Evolutionary conservation across 1,284 basidiomycete species (phyloP).

Genomic region (Sporisorium graminicola): DNA sequence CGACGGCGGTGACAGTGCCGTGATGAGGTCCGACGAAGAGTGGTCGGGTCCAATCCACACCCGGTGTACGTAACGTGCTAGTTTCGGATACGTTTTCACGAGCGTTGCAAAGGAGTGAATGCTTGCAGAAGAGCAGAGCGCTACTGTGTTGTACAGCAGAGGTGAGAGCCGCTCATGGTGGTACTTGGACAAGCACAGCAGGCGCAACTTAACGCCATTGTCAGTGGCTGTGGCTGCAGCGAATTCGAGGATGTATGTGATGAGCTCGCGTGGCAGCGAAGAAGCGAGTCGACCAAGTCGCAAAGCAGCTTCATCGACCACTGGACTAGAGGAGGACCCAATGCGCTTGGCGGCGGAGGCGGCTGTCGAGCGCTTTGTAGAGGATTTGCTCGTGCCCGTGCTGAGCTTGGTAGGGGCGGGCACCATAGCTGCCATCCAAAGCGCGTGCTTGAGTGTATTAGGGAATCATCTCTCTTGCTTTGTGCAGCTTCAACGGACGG

Average conservation of each 20-base stretch:
- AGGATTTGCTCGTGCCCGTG: slow-evolving; percentile 22
- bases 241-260: slow-evolving; percentile 42
- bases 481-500: neutral
- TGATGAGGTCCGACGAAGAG: slow-evolving; percentile 59
- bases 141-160: slow-evolving; percentile 41
- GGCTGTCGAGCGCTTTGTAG: slow-evolving; percentile 8
- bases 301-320: slow-evolving; percentile 15
- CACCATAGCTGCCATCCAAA: slow-evolving; percentile 22
- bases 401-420: slow-evolving; percentile 37
- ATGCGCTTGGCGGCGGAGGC: slow-evolving; percentile 4
- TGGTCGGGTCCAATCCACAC: slow-evolving; percentile 63
- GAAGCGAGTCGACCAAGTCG: slow-evolving; percentile 36
- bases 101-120: slow-evolving; percentile 51
- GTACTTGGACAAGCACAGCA: slow-evolving; percentile 46
- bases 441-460: neutral
- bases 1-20: slow-evolving; percentile 56
- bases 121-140: slow-evolving; percentile 32
- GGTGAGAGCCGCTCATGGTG: slow-evolving; percentile 41
- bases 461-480: slow-evolving; percentile 4
- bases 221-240: slow-evolving; percentile 25
- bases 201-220: slow-evolving; percentile 19
- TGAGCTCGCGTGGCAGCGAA: slow-evolving; percentile 44
- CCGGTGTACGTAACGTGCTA: slow-evolving; percentile 51
- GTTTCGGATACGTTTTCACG: slow-evolving; percentile 29
- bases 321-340: neutral